Percentiles rank a stretch among this genome's conserved stretches.
These are phyloP conservation scores for Cicer cuneatum DNA, from an alignment of 306 rosid genomes.

Conservation along the genomic window DNA sequence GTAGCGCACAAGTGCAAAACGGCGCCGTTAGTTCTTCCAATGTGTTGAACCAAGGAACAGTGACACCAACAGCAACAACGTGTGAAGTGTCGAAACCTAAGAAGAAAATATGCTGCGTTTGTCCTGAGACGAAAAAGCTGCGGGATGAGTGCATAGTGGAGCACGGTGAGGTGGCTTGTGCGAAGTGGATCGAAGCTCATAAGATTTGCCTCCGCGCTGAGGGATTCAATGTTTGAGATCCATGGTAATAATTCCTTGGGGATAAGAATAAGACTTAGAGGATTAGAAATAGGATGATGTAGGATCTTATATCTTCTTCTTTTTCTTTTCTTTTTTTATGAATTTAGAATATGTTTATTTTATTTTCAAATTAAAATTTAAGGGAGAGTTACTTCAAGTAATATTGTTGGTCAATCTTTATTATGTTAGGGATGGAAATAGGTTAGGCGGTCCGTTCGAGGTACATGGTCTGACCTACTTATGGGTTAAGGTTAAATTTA, in stretches of 20 bases:
- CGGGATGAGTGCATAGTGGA: constrained; percentile 91
- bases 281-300: not conserved
- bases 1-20: constrained; percentile 54
- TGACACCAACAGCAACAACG: not conserved
- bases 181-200: constrained; percentile 93
- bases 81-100: constrained; percentile 63
- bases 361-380: not conserved
- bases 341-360: not conserved
- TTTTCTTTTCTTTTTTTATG: not conserved
- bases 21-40: constrained; percentile 35
- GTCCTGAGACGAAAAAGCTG: constrained; percentile 75
- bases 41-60: constrained; percentile 43
- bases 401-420: no score
- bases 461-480: no score
- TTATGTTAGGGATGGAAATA: no score
- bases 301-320: not conserved
- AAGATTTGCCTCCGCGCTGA: constrained; percentile 80
- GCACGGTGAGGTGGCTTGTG: constrained; percentile 84
- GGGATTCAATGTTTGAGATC: constrained; percentile 72
- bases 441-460: no score
- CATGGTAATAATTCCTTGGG: not conserved
- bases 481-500: no score
- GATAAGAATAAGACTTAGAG: not conserved
- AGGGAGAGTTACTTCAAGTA: not conserved
- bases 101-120: constrained; percentile 91